Conservation (phyloP, 768 basidiomycete species). For the Amanita molliuscula region DNA sequence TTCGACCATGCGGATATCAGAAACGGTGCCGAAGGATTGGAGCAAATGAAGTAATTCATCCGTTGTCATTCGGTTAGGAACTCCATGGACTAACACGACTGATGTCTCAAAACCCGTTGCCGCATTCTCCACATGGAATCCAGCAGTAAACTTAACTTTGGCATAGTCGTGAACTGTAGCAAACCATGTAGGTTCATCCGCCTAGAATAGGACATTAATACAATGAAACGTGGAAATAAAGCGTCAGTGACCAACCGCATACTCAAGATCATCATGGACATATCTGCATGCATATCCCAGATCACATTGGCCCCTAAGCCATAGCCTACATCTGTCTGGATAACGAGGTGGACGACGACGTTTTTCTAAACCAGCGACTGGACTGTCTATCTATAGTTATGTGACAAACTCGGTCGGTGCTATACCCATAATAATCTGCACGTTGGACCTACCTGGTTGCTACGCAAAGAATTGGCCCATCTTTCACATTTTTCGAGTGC, state of each 20-base stretch:
- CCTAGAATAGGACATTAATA: not conserved
- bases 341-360: not conserved
- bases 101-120: slow-evolving; percentile 63
- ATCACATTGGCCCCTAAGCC: slow-evolving; percentile 18
- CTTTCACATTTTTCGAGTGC: not conserved
- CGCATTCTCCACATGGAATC: slow-evolving; percentile 48
- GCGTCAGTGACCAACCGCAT: slow-evolving; percentile 14
- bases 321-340: slow-evolving; percentile 16
- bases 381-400: not conserved
- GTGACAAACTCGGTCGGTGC: not conserved
- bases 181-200: not conserved
- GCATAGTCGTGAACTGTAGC: slow-evolving; percentile 43
- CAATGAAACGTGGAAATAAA: not conserved
- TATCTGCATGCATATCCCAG: slow-evolving; percentile 18
- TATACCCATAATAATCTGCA: not conserved
- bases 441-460: not conserved
- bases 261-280: slow-evolving; percentile 22
- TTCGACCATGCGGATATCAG: slow-evolving; percentile 23
- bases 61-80: slow-evolving; percentile 27
- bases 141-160: slow-evolving; percentile 44
- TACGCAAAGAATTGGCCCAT: not conserved
- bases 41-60: slow-evolving; percentile 28
- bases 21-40: slow-evolving; percentile 34
- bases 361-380: not conserved
- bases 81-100: slow-evolving; percentile 43